phyloP scores from a whole-genome alignment of 441 rosid genomes.

The Geranium incanum region DNA sequence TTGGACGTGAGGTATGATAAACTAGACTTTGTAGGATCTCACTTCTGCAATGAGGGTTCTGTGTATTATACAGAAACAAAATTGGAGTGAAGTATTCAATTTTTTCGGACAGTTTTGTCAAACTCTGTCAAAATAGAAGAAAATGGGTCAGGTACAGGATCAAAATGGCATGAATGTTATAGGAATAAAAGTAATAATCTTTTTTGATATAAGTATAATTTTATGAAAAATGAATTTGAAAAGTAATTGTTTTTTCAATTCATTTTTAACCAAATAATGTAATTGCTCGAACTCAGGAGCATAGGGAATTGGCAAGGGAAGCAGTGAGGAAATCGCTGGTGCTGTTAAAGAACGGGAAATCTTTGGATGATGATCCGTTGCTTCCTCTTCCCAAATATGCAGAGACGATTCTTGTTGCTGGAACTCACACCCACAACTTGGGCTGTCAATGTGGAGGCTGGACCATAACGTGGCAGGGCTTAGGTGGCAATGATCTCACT shows the following conservation, averaged over 20 bases:
- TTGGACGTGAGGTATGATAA: constrained; percentile 43
- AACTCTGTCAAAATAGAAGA: no score
- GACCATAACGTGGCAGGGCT: constrained; percentile 64
- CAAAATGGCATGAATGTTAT: no score
- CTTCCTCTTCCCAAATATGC: constrained; percentile 55
- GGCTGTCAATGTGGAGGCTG: constrained; percentile 66
- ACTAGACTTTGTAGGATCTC: no score
- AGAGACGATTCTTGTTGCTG: constrained; percentile 43
- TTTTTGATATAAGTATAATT: no score
- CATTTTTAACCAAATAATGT: neutral
- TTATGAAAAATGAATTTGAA: no score
- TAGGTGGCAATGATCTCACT: constrained; percentile 42
- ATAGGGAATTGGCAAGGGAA: constrained; percentile 64
- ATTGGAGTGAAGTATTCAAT: no score
- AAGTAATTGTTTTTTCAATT: no score
- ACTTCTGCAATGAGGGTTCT: no score
- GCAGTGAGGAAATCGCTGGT: constrained; percentile 67
- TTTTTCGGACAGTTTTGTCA: no score
- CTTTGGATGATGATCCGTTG: constrained; percentile 23
- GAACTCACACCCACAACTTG: constrained; percentile 51
- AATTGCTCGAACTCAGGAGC: constrained; percentile 29
- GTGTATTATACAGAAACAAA: no score
- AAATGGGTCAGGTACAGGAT: no score
- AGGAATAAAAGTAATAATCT: no score
- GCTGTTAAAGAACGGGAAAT: constrained; percentile 49